Evolutionary conservation across 2,329 filamentous ascomycete species (phyloP).

Genomic region (Fusarium agapanthi): DNA sequence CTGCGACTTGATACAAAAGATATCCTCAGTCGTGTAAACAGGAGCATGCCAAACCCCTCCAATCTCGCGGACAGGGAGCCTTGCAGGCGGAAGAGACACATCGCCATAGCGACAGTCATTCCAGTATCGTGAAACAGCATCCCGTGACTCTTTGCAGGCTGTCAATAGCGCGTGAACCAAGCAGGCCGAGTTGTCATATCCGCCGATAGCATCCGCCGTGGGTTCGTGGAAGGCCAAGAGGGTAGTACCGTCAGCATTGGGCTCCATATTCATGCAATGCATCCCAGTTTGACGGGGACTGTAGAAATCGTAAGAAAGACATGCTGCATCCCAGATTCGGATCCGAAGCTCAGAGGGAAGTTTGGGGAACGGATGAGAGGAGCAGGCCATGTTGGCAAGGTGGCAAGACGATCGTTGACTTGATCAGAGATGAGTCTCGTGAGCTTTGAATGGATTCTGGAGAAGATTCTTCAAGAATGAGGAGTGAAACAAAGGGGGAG

Average conservation of each 20-base stretch:
- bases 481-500: not conserved
- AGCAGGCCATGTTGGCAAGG: not conserved
- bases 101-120: not conserved
- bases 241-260: not conserved
- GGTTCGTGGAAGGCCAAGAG: not conserved
- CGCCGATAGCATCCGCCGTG: not conserved
- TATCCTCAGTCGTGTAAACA: fast-evolving
- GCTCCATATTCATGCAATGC: not conserved
- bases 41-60: not conserved
- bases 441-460: not conserved
- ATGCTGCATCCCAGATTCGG: not conserved
- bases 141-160: not conserved
- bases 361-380: not conserved
- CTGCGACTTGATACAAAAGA: not conserved
- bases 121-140: not conserved
- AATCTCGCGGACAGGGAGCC: not conserved
- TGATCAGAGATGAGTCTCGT: not conserved
- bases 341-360: not conserved
- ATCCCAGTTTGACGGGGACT: fast-evolving
- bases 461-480: not conserved
- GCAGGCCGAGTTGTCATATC: not conserved
- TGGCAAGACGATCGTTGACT: not conserved
- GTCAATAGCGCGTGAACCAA: not conserved
- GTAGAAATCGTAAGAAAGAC: fast-evolving
- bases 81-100: fast-evolving